These are phyloP conservation scores for Inga oerstediana DNA, from an alignment of 306 rosid genomes.

Conservation along the genomic window DNA sequence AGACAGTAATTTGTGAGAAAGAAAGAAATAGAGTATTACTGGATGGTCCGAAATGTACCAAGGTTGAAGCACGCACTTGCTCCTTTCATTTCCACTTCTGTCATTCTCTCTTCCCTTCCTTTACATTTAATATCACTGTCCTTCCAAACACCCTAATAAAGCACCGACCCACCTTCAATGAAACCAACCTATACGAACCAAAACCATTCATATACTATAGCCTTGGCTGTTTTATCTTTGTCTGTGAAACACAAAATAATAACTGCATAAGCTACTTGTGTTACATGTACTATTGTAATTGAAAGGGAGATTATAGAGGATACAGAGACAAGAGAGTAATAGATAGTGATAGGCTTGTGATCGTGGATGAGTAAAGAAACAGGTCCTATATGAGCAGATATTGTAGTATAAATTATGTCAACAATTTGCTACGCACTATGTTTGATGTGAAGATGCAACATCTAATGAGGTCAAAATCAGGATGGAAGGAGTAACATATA, in stretches of 20 bases:
- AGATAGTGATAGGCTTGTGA: background rate
- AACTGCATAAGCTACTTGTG: background rate
- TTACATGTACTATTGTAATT: background rate
- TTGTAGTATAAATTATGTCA: background rate
- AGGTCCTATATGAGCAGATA: background rate
- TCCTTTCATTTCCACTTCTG: slow-evolving; percentile 31
- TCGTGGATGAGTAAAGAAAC: background rate
- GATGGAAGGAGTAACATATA: slow-evolving; percentile 33
- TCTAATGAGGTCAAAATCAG: slow-evolving; percentile 33
- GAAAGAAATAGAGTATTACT: slow-evolving; percentile 24
- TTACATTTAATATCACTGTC: slow-evolving; percentile 35
- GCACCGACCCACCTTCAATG: slow-evolving; percentile 34
- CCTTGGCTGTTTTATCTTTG: background rate
- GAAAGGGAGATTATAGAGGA: background rate
- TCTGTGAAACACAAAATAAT: background rate
- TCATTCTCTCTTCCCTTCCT: slow-evolving; percentile 22
- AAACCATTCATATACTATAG: background rate
- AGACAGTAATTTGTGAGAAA: slow-evolving; percentile 32
- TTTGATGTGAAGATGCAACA: slow-evolving; percentile 3
- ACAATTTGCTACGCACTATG: slow-evolving; percentile 2
- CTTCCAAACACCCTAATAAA: background rate
- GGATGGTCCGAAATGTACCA: slow-evolving; percentile 15
- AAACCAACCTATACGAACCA: slow-evolving; percentile 36
- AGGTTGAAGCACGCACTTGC: slow-evolving; percentile 19
- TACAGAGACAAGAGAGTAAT: background rate